phyloP scores from a whole-genome alignment of 257 asterid species.

The Solanum habrochaites region DNA sequence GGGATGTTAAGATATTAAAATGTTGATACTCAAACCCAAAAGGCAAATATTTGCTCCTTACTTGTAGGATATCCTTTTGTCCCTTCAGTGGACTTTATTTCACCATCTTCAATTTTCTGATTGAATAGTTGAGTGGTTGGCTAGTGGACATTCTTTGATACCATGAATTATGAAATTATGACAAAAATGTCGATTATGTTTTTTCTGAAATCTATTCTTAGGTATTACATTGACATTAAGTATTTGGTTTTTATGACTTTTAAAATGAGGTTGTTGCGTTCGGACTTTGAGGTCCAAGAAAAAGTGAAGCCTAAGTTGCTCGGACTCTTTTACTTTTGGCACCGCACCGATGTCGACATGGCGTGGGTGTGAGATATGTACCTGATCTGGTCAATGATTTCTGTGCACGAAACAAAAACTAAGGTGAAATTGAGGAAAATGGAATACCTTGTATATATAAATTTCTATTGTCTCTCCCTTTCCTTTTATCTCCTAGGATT shows the following conservation, averaged over 20 bases:
- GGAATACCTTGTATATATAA: no score
- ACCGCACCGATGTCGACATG: no score
- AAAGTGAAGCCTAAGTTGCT: not conserved
- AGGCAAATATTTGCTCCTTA: not conserved
- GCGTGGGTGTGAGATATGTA: no score
- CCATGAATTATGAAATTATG: not conserved
- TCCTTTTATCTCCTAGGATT: not conserved
- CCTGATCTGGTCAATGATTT: no score
- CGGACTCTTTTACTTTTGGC: no score
- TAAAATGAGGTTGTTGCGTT: not conserved
- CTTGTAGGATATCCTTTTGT: not conserved
- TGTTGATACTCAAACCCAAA: not conserved
- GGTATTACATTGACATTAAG: not conserved
- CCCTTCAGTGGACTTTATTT: not conserved
- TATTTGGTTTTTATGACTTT: not conserved
- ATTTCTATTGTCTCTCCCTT: no score
- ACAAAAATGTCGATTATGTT: not conserved
- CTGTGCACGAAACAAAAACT: no score
- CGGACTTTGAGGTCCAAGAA: not conserved
- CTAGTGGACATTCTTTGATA: not conserved
- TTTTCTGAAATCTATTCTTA: not conserved
- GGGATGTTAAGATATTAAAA: not conserved
- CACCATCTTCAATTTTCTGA: not conserved
- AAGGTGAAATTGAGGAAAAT: no score
- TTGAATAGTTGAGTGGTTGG: not conserved